Conservation (phyloP, 257 asterid species). For the Nicotiana paniculata region DNA sequence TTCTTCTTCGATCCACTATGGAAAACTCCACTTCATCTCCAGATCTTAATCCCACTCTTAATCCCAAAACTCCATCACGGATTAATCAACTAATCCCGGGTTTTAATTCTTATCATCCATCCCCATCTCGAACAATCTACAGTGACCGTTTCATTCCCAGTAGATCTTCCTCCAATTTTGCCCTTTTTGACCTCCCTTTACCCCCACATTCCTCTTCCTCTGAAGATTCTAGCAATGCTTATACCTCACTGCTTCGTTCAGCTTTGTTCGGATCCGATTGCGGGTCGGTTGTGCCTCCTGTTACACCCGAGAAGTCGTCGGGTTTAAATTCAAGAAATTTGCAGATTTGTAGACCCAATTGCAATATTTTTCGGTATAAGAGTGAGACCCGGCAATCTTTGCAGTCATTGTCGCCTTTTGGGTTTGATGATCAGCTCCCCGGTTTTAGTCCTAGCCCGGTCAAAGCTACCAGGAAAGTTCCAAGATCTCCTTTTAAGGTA, state of each 20-base stretch:
- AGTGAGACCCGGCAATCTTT: constrained; percentile 60
- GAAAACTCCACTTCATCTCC: constrained; percentile 13
- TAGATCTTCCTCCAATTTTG: constrained; percentile 79
- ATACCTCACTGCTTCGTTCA: constrained; percentile 52
- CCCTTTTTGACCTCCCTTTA: constrained; percentile 54
- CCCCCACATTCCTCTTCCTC: constrained; percentile 36
- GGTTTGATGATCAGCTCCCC: constrained; percentile 67
- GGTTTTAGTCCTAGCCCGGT: constrained; percentile 76
- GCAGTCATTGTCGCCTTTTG: constrained; percentile 70
- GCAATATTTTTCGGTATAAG: constrained; percentile 76
- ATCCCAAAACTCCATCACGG: constrained; percentile 36
- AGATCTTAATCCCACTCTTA: neutral
- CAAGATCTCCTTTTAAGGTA: constrained; percentile 86
- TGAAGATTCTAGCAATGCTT: constrained; percentile 64
- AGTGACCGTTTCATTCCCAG: constrained; percentile 88
- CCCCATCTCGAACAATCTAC: constrained; percentile 68
- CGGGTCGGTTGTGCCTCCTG: constrained; percentile 40
- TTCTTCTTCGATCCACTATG: constrained; percentile 12
- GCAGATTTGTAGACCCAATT: constrained; percentile 49
- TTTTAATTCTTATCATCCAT: constrained; percentile 42
- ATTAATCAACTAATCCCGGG: constrained; percentile 9
- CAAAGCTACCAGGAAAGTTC: constrained; percentile 75
- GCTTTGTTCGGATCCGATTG: constrained; percentile 72
- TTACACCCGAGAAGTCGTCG: constrained; percentile 52
- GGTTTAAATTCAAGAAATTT: constrained; percentile 27